phyloP scores from a whole-genome alignment of 306 rosid genomes.

The Quercus rubra region DNA sequence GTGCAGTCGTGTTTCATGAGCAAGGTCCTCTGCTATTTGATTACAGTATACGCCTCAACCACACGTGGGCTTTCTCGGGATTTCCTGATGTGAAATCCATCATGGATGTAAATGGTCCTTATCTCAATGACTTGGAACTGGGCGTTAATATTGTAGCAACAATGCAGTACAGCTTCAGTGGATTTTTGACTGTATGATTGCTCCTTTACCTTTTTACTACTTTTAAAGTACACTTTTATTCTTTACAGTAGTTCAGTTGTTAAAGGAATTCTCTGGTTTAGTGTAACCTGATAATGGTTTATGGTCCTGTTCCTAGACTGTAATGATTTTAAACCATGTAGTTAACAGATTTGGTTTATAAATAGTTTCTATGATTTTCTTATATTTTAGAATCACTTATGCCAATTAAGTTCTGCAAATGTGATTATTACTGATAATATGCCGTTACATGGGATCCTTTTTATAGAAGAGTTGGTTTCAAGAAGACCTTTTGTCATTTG shows the following conservation, averaged over 20 bases:
- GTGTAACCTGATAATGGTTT: neutral
- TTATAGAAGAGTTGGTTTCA: neutral
- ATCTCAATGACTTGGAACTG: conserved; percentile 80
- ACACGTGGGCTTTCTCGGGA: conserved; percentile 98
- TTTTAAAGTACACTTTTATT: neutral
- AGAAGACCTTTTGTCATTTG: neutral
- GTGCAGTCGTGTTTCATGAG: conserved; percentile 79
- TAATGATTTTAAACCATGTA: neutral
- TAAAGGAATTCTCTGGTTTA: neutral
- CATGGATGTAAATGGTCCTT: conserved; percentile 96
- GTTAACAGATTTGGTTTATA: neutral
- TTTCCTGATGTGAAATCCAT: conserved; percentile 87
- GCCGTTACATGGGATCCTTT: neutral
- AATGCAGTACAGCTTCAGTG: conserved; percentile 95
- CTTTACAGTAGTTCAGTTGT: neutral
- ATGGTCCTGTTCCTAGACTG: neutral
- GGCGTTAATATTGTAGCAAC: conserved; percentile 71
- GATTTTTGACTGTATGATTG: conserved; percentile 82
- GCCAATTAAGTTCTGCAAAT: neutral
- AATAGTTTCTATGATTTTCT: neutral
- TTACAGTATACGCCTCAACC: conserved; percentile 95
- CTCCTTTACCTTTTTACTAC: conserved; percentile 25
- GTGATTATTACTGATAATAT: neutral
- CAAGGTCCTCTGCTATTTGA: conserved; percentile 87
- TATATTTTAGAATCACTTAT: neutral